Evolutionary conservation across 169 alveolate species (phyloP).

Genomic region (Eimeria falciformis): DNA sequence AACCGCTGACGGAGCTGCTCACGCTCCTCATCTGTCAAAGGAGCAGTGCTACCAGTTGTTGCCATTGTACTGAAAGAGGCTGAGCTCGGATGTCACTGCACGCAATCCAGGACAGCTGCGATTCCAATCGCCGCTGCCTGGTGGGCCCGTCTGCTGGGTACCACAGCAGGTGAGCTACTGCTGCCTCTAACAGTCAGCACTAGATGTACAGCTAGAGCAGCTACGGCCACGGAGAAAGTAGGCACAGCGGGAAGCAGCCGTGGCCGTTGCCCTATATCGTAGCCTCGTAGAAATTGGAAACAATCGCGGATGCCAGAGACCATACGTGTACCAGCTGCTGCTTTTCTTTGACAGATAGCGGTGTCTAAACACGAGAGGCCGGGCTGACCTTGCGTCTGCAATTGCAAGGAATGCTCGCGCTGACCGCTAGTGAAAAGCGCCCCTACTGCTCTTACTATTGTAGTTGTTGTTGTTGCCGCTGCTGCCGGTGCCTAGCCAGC

Average conservation of each 20-base stretch:
- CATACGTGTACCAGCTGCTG: too few species aligned
- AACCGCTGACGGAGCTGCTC: slow-evolving; percentile 54
- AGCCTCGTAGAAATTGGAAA: too few species aligned
- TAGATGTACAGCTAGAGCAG: too few species aligned
- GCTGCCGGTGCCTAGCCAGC: neutral
- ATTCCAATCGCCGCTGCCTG: neutral
- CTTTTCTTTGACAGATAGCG: too few species aligned
- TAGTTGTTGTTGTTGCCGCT: neutral
- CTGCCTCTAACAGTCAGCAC: too few species aligned
- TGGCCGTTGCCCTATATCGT: too few species aligned
- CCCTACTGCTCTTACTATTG: too few species aligned
- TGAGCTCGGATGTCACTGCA: neutral
- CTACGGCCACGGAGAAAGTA: too few species aligned
- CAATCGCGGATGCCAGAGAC: too few species aligned
- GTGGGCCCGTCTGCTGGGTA: neutral
- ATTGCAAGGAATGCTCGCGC: neutral
- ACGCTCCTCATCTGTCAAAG: slow-evolving; percentile 31
- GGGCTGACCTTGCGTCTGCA: neutral
- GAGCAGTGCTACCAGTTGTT: neutral
- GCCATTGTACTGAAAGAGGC: slow-evolving; percentile 1
- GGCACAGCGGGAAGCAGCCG: too few species aligned
- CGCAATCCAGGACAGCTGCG: neutral
- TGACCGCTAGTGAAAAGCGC: neutral
- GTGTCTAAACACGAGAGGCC: neutral
- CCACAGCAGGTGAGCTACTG: neutral